Evolutionary conservation across 1,284 basidiomycete genomes (phyloP).

Genomic region (Ustilago hordei): DNA sequence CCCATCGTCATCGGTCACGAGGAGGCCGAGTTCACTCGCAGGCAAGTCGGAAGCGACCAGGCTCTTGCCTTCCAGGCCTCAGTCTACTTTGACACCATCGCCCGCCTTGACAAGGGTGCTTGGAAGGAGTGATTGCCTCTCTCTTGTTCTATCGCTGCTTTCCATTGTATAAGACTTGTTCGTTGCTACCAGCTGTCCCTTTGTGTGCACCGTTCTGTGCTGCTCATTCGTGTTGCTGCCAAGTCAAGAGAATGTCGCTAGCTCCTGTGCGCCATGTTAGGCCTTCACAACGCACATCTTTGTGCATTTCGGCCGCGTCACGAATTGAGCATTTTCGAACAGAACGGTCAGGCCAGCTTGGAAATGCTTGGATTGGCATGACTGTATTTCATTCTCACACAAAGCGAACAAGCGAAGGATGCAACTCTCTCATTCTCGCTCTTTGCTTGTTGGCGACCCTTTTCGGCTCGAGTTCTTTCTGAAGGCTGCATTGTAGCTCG

Average conservation of each 20-base stretch:
- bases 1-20: conserved; percentile 58
- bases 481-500: neutral
- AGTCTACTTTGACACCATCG: conserved; percentile 62
- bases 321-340: neutral
- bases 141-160: neutral
- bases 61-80: conserved; percentile 61
- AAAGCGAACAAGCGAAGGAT: neutral
- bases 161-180: neutral
- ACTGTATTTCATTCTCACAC: neutral
- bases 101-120: conserved; percentile 55
- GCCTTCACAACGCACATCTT: neutral
- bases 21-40: conserved; percentile 62
- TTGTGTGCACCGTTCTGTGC: neutral
- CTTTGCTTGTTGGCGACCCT: neutral
- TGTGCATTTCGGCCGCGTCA: conserved; percentile 1
- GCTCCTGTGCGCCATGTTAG: neutral
- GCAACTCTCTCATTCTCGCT: neutral
- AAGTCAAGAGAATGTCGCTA: too few species aligned
- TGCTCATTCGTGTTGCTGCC: too few species aligned
- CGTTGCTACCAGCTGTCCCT: neutral
- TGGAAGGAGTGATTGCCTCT: conserved; percentile 42
- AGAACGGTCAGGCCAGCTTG: neutral
- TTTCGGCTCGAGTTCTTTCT: neutral
- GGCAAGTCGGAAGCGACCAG: conserved; percentile 53
- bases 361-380: neutral